A percentile compares a stretch with the other conserved stretches of the same genome.
These are phyloP conservation scores for Malus orientalis DNA, from an alignment of 306 rosid genomes.

Conservation along the genomic window DNA sequence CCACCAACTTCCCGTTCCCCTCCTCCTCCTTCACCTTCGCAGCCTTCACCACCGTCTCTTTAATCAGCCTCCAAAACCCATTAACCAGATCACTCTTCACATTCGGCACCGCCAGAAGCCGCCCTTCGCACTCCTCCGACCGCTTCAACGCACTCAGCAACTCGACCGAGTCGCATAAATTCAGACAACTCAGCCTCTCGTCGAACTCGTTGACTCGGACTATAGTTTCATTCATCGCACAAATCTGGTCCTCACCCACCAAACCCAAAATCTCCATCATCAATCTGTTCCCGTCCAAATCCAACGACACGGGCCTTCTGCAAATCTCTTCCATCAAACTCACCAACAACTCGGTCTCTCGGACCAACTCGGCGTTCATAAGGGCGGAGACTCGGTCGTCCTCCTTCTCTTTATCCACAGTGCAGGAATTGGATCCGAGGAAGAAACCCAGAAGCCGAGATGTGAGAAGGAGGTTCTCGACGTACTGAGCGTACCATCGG, in stretches of 20 bases:
- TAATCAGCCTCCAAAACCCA: slow-evolving; percentile 45
- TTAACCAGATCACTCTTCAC: slow-evolving; percentile 4
- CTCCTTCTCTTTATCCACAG: slow-evolving; percentile 5
- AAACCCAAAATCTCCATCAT: slow-evolving; percentile 38
- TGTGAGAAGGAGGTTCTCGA: slow-evolving; percentile 41
- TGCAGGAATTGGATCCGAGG: slow-evolving; percentile 18
- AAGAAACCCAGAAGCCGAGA: slow-evolving; percentile 51
- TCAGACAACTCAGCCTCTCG: slow-evolving; percentile 44
- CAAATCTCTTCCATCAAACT: slow-evolving; percentile 35
- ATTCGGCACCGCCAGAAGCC: not conserved
- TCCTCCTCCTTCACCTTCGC: slow-evolving; percentile 14
- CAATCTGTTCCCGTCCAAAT: slow-evolving; percentile 23
- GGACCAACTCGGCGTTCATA: slow-evolving; percentile 31
- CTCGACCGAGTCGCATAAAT: slow-evolving; percentile 65
- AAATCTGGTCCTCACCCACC: slow-evolving; percentile 39
- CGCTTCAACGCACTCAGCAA: slow-evolving; percentile 52
- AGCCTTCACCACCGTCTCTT: slow-evolving; percentile 29
- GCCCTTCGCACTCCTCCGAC: slow-evolving; percentile 46
- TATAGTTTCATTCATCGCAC: slow-evolving; percentile 21
- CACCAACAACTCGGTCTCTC: slow-evolving; percentile 48
- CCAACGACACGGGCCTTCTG: slow-evolving; percentile 29
- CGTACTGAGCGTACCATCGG: slow-evolving; percentile 69
- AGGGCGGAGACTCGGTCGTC: slow-evolving; percentile 43
- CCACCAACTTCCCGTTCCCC: not conserved
- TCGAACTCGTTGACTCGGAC: slow-evolving; percentile 43